Base-by-base conservation (phyloP, 1,284 basidiomycete genomes). In the Heterobasidion annosum region DNA sequence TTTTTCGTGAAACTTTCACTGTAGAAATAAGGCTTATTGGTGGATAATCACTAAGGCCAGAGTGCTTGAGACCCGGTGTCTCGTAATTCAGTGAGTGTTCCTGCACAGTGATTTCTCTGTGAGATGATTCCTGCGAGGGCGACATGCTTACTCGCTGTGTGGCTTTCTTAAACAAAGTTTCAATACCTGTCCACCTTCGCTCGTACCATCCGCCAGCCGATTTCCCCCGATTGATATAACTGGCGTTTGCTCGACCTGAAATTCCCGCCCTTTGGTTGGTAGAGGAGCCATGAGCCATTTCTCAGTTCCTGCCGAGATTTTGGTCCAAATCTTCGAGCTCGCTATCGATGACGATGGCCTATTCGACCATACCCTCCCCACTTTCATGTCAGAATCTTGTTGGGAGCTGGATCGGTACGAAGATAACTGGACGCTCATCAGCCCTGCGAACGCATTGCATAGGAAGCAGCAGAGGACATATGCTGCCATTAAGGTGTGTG, bases 281-380 rank as follows among this genome's bases (percentile, higher is more conserved):
- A 40, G 37, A 40, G n/a, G 6, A 40, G n/a, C 4, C 37, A 40
- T 40, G 37, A 40, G 12, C n/a, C n/a, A n/a, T 40, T 40, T 40
- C 37, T 40, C 37, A 12, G 72, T 89, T 3, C 86, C 86, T 12
- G 73, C 77, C 13, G 86, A 89, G 69, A 69, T 89, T 5, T 82
- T 81, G 79, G 74, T 75, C 1, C 70, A 78, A 51, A 85, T 88
- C 16, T 88, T 88, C 59, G 75, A 83, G 61, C 71, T 82, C 37
- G 83, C 84, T 0, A 75, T 80, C 9, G 81, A 85, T 51, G 84
- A 87, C 62, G 81, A 83, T 58, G 68, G 77, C 12, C 73, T 88
- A 34, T 79, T 83, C 59, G 75, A 78, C 57, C 73, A 75, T 52
- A 73, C 73, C 0, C 64, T 85, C 6, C 82, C 82, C 2, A 81